These are phyloP conservation scores for Exophiala viscosa DNA, from an alignment of 2,329 filamentous ascomycete species.

Conservation along the genomic window DNA sequence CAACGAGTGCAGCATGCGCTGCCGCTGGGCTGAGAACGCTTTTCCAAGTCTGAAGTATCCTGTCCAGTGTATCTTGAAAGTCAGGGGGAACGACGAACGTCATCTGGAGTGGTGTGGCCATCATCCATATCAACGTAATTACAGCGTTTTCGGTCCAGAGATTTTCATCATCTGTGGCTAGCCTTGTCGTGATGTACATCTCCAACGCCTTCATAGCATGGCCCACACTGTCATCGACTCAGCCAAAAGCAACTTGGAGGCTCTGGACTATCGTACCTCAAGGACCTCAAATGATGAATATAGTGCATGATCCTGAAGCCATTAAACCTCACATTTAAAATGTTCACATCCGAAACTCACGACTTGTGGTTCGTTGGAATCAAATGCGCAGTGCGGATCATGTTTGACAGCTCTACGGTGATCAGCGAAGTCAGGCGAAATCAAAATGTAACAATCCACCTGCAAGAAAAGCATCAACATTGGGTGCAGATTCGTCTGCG, in stretches of 20 bases:
- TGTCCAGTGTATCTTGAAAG: slow-evolving; percentile 45
- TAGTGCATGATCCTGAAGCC: slow-evolving; percentile 56
- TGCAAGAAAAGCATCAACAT: slow-evolving; percentile 41
- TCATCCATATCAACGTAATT: slow-evolving; percentile 65
- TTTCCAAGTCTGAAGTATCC: slow-evolving; percentile 45
- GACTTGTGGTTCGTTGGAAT: slow-evolving; percentile 62
- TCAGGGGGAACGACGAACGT: neutral
- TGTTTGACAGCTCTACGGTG: slow-evolving; percentile 48
- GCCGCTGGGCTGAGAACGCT: slow-evolving; percentile 56
- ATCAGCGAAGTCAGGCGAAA: slow-evolving; percentile 32
- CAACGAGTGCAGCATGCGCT: slow-evolving; percentile 49
- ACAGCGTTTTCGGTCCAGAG: slow-evolving; percentile 67
- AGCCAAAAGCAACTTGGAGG: slow-evolving; percentile 17
- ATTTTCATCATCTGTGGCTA: slow-evolving; percentile 49
- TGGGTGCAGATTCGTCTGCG: slow-evolving; percentile 32
- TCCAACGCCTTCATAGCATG: slow-evolving; percentile 53
- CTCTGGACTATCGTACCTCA: slow-evolving; percentile 48
- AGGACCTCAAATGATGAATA: slow-evolving; percentile 61
- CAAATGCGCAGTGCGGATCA: slow-evolving; percentile 59
- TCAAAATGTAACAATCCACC: slow-evolving; percentile 29
- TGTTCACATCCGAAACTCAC: slow-evolving; percentile 32
- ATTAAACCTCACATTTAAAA: neutral
- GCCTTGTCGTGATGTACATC: slow-evolving; percentile 57
- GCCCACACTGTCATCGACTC: slow-evolving; percentile 30
- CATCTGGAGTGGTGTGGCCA: slow-evolving; percentile 22